Base-by-base conservation (phyloP, 108 stramenopile species). In the Conticribra guillardii region DNA sequence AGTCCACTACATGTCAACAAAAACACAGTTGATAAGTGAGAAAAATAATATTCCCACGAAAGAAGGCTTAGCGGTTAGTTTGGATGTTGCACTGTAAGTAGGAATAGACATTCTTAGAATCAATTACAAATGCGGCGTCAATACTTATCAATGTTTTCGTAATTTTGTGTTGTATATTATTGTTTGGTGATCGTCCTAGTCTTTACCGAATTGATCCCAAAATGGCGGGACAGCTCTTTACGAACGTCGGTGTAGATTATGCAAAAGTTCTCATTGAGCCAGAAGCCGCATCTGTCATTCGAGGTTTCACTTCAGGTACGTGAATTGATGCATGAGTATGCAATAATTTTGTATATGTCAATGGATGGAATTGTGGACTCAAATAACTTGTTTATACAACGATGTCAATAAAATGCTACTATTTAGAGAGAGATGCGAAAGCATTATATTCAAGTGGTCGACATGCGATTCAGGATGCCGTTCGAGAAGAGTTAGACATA, bases 391-490 rank as follows among this genome's bases (percentile, higher is more conserved):
- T n/a, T n/a, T n/a, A n/a, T n/a, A n/a, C n/a, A n/a, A n/a, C n/a
- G n/a, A n/a, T n/a, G n/a, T n/a, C n/a, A n/a, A n/a, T n/a, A n/a
- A n/a, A n/a, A n/a, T n/a, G n/a, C n/a, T n/a, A n/a, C n/a, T n/a
- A n/a, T n/a, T 41, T 11, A 65, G 83, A 84, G 45, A 67, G 60
- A 50, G 78, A 75, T 28, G 83, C 83, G 28, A 84, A 84, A 59
- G 83, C 75, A 30, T 53, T 84, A 22, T 84, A 84, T 50, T 64
- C 83, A 18, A 63, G 59, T 60, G 83, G 83, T 8, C 54, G 83
- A 21, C 59, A 53, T 34, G 46, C 41, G 16, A 75, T 84, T 62
- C 83, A 80, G 58, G 65, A 79, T 37, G 27, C 26, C 26, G 55
- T 84, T 45, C 75, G 65, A 47, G 47, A 37, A 1, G 83, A 84